Base-by-base conservation (phyloP, 2,329 filamentous ascomycete genomes). In the Aspergillus unguis region DNA sequence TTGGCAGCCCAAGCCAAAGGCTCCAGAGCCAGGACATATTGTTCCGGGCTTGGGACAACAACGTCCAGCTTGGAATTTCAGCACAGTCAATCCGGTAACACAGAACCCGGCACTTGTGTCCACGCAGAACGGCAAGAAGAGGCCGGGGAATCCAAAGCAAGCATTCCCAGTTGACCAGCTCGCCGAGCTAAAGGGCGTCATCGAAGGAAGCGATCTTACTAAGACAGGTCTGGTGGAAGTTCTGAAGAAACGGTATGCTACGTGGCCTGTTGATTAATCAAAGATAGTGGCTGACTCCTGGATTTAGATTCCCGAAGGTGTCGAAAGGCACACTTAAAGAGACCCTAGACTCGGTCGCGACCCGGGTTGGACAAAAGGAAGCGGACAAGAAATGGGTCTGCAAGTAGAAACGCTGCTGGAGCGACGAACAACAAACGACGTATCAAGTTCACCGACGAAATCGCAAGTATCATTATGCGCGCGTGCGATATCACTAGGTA, bases 181-280 rank as follows among this genome's bases (percentile, higher is more conserved):
- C 31, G 75, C 77, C 1, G 81, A 85, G 8, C 90, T 95, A 70
- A 91, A 86, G 68, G 74, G 78, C 29, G 83, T 83, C 1, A 78
- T 95, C n/a, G 72, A 85, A 45, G 87, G 85, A 17, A 87, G 83
- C 57, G 81, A 87, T 71, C 75, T 90, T 44, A 88, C 83, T 36
- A 94, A 94, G 71, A 71, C 85, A 1, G 89, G 87, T 6, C 73
- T 94, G 60, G 78, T 90, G 6, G 89, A 92, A 68, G 79, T 87
- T 4, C 70, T 95, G 55, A 89, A 90, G 70, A 85, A 87, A 65
- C 79, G 83, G 75, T 82, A 70, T 54, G 75, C 11, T n/a, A 45
- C 29, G 47, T 10, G 26, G 23, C 11, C 17, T 31, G 32, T 7
- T n/a, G 17, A 6, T 32, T 6, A 49, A 35, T 11, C 7, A 40